Evolutionary conservation across 2,329 filamentous ascomycete genomes (phyloP).

Genomic region (Epichloe gansuensis): DNA sequence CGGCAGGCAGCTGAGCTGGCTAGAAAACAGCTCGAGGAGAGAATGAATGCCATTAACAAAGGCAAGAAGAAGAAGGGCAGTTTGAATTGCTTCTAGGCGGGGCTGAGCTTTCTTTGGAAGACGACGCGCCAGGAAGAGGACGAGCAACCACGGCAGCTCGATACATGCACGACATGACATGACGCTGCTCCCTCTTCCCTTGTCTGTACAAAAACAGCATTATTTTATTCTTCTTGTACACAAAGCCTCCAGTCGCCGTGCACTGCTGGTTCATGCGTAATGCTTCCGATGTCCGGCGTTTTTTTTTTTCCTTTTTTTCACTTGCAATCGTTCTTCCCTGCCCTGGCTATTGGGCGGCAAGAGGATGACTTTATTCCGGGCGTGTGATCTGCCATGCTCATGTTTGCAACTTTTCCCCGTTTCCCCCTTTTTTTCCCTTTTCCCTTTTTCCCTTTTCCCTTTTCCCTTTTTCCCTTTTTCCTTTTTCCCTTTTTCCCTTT

Average conservation of each 20-base stretch:
- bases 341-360: background rate
- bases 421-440: too few relatives aligned
- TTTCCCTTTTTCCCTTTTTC: background rate
- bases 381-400: background rate
- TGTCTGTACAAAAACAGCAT: background rate
- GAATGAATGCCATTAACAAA: constrained; percentile 80
- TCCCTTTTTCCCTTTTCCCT: too few relatives aligned
- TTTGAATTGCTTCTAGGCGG: constrained; percentile 83
- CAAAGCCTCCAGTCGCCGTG: background rate
- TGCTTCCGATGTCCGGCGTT: background rate
- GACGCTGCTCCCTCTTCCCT: too few relatives aligned
- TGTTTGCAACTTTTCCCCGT: background rate
- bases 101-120: constrained; percentile 10
- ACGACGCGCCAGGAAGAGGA: constrained; percentile 1
- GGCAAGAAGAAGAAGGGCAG: constrained; percentile 93
- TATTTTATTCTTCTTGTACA: background rate
- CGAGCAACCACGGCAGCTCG: background rate
- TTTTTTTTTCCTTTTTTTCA: background rate
- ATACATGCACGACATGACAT: background rate
- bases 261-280: background rate
- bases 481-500: background rate
- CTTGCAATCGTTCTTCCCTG: background rate
- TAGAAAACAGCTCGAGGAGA: constrained; percentile 77
- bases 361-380: background rate
- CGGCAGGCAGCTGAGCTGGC: constrained; percentile 82